phyloP scores from a whole-genome alignment of 2,329 filamentous ascomycete species.

The Hypocreales sp. region DNA sequence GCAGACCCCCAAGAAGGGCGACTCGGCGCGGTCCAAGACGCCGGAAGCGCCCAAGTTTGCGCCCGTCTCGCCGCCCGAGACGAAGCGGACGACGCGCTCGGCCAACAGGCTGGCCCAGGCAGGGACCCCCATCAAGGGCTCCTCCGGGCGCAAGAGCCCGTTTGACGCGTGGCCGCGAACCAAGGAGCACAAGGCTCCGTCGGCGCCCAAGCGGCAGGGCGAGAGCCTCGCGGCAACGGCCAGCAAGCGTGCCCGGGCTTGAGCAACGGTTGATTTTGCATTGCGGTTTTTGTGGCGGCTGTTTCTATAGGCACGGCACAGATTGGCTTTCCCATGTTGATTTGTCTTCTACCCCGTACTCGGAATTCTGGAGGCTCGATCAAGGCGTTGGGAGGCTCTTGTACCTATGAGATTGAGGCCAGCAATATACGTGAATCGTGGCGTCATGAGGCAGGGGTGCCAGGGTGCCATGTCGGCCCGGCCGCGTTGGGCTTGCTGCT shows the following conservation, averaged over 20 bases:
- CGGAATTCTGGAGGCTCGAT: no score
- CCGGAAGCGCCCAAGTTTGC: slow-evolving; percentile 40
- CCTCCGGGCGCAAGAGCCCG: slow-evolving; percentile 29
- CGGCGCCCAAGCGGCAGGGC: slow-evolving; percentile 24
- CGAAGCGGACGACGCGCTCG: slow-evolving; percentile 42
- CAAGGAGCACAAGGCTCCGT: slow-evolving; percentile 34
- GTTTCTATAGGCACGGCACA: no score
- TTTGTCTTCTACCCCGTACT: no score
- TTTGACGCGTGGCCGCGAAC: slow-evolving; percentile 56
- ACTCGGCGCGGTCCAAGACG: slow-evolving; percentile 19
- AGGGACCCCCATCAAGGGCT: slow-evolving; percentile 23
- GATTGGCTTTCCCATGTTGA: background rate
- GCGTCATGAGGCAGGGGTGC: no score
- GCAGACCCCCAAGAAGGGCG: slow-evolving; percentile 22
- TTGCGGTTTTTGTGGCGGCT: no score
- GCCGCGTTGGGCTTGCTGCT: no score
- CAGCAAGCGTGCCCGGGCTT: slow-evolving; percentile 21
- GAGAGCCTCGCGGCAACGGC: slow-evolving; percentile 14
- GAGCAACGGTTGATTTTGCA: no score
- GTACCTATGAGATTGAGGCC: no score
- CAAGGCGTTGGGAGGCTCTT: no score
- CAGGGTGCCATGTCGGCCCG: no score
- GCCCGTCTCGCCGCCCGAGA: slow-evolving; percentile 47
- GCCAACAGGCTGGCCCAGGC: slow-evolving; percentile 31
- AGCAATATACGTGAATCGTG: no score